Percentiles rank a stretch among this genome's conserved stretches.
These are phyloP conservation scores for Rosa rugosa DNA, from an alignment of 306 rosid genomes.

Conservation along the genomic window DNA sequence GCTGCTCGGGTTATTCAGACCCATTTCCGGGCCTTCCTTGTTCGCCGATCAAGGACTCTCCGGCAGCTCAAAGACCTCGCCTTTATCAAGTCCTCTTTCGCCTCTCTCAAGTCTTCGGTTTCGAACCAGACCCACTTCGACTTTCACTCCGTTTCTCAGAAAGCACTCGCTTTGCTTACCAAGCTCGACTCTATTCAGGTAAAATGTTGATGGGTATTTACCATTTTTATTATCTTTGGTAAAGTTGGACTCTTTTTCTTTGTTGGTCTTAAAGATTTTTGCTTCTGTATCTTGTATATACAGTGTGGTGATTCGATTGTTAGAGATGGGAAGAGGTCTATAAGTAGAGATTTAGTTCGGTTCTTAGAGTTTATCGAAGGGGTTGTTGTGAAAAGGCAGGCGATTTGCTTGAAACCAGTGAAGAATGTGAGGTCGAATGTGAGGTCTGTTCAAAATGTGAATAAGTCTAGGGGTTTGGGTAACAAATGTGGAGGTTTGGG, in stretches of 20 bases:
- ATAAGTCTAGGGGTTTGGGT: slow-evolving; percentile 34
- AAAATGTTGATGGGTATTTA: slow-evolving; percentile 12
- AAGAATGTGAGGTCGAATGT: slow-evolving; percentile 29
- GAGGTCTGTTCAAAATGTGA: slow-evolving; percentile 41
- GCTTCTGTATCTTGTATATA: neutral
- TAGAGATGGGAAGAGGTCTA: slow-evolving; percentile 61
- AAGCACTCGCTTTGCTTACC: slow-evolving; percentile 64
- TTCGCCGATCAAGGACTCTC: slow-evolving; percentile 80
- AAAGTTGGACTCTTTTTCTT: neutral
- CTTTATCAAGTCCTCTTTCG: slow-evolving; percentile 56
- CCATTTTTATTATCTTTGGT: neutral
- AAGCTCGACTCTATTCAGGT: slow-evolving; percentile 79
- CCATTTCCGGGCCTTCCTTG: slow-evolving; percentile 85
- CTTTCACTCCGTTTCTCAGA: slow-evolving; percentile 48
- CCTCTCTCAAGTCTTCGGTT: slow-evolving; percentile 51
- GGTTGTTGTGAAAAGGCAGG: slow-evolving; percentile 48
- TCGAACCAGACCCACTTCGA: slow-evolving; percentile 43
- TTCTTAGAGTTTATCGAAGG: slow-evolving; percentile 72
- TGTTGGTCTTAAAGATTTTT: neutral
- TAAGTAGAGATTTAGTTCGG: slow-evolving; percentile 65
- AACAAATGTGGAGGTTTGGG: slow-evolving; percentile 21
- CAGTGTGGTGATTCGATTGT: slow-evolving; percentile 67
- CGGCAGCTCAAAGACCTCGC: slow-evolving; percentile 79
- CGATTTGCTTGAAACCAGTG: slow-evolving; percentile 32
- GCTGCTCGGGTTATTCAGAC: slow-evolving; percentile 79